Evolutionary conservation across 768 basidiomycete genomes (phyloP).

Genomic region (Kwoniella sp.): DNA sequence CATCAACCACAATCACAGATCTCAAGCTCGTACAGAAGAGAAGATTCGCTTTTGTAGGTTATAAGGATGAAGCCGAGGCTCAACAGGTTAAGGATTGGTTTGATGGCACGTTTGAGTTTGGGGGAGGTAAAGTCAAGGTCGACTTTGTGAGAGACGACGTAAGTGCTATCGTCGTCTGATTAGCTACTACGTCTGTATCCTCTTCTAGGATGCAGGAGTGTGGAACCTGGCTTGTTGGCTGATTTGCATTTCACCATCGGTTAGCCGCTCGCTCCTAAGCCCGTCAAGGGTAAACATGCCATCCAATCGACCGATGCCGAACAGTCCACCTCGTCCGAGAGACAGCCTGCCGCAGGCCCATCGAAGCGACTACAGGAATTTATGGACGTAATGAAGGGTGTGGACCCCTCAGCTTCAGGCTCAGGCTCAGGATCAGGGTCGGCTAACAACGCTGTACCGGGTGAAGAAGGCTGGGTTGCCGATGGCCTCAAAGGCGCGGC

Average conservation of each 20-base stretch:
- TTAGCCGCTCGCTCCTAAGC: slow-evolving; percentile 31
- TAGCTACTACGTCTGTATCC: too few species aligned
- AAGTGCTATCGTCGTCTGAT: slow-evolving; percentile 43
- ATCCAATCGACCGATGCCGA: slow-evolving; percentile 10
- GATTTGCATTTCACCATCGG: background rate
- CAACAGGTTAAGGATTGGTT: slow-evolving; percentile 76
- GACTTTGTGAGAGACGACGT: slow-evolving; percentile 70
- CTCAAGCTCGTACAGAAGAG: slow-evolving; percentile 77
- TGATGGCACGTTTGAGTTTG: slow-evolving; percentile 73
- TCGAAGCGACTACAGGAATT: slow-evolving; percentile 67
- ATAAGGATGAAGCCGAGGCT: slow-evolving; percentile 77
- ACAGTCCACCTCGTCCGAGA: background rate
- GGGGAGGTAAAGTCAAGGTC: slow-evolving; percentile 74
- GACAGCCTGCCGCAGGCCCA: slow-evolving; percentile 29
- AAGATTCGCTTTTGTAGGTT: slow-evolving; percentile 90
- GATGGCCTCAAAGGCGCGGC: slow-evolving; percentile 28
- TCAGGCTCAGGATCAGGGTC: slow-evolving; percentile 3
- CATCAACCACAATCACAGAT: slow-evolving; percentile 68
- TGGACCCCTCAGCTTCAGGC: slow-evolving; percentile 26
- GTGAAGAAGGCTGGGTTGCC: slow-evolving; percentile 39
- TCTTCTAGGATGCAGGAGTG: too few species aligned
- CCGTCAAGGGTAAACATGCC: slow-evolving; percentile 13
- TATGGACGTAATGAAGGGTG: slow-evolving; percentile 69
- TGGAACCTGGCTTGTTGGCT: background rate
- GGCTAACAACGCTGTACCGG: slow-evolving; percentile 36